These are phyloP conservation scores for Harrya chromipes DNA, from an alignment of 768 basidiomycete genomes.

Conservation along the genomic window DNA sequence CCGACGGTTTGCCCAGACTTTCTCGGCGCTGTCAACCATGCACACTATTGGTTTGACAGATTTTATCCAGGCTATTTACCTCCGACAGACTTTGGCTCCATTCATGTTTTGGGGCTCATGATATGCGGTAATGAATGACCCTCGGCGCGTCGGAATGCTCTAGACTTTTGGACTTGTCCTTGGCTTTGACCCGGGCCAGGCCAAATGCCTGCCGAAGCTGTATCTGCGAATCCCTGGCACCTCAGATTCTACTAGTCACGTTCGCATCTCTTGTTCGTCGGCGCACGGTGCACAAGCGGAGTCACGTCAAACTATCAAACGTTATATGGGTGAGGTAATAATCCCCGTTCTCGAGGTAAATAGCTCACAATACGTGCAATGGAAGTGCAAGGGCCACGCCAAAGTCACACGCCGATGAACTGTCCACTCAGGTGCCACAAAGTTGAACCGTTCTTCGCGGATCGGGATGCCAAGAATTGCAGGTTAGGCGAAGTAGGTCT, in stretches of 20 bases:
- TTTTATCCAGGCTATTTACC: neutral
- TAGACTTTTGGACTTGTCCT: conserved; percentile 7
- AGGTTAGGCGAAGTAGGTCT: neutral
- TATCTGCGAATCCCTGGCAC: too few species aligned
- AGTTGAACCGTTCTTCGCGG: neutral
- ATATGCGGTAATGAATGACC: too few species aligned
- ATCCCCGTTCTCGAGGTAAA: neutral
- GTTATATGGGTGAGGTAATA: conserved; percentile 10
- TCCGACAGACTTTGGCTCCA: neutral
- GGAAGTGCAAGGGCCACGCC: neutral
- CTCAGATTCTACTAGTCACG: too few species aligned
- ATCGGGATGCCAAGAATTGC: conserved; percentile 20
- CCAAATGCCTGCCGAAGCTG: neutral
- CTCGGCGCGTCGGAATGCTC: neutral
- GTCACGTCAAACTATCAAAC: neutral
- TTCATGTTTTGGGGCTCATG: too few species aligned
- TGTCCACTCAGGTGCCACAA: neutral
- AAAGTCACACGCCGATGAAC: neutral
- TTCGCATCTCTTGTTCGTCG: neutral
- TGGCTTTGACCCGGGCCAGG: conserved; percentile 4
- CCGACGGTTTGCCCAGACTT: neutral
- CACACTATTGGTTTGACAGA: conserved; percentile 2
- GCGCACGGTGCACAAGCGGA: neutral
- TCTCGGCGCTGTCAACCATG: neutral
- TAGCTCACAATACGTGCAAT: neutral